Percentiles rank a stretch among this genome's conserved stretches.
phyloP scores from a whole-genome alignment of 495 filamentous ascomycete species.

The Penicillium chermesinum region DNA sequence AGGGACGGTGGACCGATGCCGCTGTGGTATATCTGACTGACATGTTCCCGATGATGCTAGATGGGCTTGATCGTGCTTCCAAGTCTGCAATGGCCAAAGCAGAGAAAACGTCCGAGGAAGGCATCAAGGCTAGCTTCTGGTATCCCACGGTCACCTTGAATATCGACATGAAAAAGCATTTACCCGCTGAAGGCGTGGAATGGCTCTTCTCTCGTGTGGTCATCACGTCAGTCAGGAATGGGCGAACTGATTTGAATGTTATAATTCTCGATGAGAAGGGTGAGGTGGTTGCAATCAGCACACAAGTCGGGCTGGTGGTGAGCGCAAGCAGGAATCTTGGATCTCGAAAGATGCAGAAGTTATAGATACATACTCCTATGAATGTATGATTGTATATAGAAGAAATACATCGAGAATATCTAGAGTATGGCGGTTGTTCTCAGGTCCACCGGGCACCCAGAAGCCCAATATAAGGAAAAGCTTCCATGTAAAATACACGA shows the following conservation, averaged over 20 bases:
- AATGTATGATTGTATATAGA: slow-evolving; percentile 8
- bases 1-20: slow-evolving; percentile 50
- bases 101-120: slow-evolving; percentile 11
- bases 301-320: slow-evolving; percentile 59
- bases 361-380: slow-evolving; percentile 20
- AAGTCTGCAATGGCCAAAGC: slow-evolving; percentile 14
- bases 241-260: slow-evolving; percentile 62
- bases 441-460: no score
- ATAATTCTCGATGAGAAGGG: slow-evolving; percentile 52
- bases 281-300: slow-evolving; percentile 56
- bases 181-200: slow-evolving; percentile 55
- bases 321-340: slow-evolving; percentile 50
- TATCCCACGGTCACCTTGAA: slow-evolving; percentile 73
- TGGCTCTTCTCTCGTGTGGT: slow-evolving; percentile 60
- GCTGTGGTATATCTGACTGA: slow-evolving; percentile 57
- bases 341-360: slow-evolving; percentile 26
- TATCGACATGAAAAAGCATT: slow-evolving; percentile 59
- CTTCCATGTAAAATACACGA: no score
- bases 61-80: slow-evolving; percentile 37
- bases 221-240: slow-evolving; percentile 54
- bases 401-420: neutral
- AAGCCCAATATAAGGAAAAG: no score
- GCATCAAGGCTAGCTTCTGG: slow-evolving; percentile 50
- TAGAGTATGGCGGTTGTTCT: neutral
- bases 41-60: slow-evolving; percentile 57